Evolutionary conservation across 768 basidiomycete species (phyloP), one percentile per base, ranked within the genome.

Genomic region (Arthromyces matolae): DNA sequence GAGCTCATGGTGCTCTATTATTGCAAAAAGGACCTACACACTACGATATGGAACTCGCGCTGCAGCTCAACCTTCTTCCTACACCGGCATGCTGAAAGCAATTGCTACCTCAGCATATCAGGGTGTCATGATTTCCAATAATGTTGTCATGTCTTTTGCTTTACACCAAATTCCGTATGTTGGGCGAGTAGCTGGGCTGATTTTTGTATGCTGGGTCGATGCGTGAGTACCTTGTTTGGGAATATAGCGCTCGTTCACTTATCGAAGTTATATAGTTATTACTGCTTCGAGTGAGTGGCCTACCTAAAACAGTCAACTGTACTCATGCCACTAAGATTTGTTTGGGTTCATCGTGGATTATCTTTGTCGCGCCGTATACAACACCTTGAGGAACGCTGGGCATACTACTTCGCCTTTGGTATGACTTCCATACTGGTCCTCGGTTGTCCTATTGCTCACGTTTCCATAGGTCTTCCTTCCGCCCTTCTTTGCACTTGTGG

Each of bases 341-440:
- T 85, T 16, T 90, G 88, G 88, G 79, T 86, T 37, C 78, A 87
- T 8, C 80, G 83, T 12, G 87, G 87, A 2, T 58, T 84, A 52
- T 83, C 86, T 10, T 69, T 91, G 10, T 76, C 87, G 2, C 68
- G 77, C 12, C 72, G 89, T 45, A 79, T 92, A 37, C 70, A 83
- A 39, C 78, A 86, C 60, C 69, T 93, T 16, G 92, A 94, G 66
- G 89, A 92, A 64, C 79, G 90, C 33, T 94, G 92, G 92, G 79
- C 86, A 2, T 94, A 93, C 66, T 90, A 84, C 60, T 76, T 92
- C 49, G 86, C 86, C 4, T 94, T 92, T 53, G 92, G 92, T 76
- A 42, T 27, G 71, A n/a, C n/a, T n/a, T 59, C 37, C 37, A 34
- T 32, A 8, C 6, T n/a, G n/a, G n/a, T n/a, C n/a, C n/a, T n/a